Evolutionary conservation across 192 early-diverging fungal species (phyloP), one percentile per base, ranked within the genome.

Genomic region (Coemansia sp.): DNA sequence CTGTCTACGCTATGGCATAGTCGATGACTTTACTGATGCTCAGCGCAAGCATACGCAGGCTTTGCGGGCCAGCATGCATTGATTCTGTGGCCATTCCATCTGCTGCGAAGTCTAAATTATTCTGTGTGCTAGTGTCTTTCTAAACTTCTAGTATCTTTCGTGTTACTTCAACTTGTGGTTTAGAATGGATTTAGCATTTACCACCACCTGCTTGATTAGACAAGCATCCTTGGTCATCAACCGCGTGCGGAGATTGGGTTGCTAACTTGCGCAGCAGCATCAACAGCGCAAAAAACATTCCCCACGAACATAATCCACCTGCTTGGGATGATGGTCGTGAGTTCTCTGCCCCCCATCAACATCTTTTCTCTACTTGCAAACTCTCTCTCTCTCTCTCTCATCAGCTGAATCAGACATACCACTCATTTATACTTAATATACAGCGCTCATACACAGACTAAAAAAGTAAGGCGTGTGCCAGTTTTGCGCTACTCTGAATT

Each of bases 1-100:
- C 59, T 86, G 94, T 39, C 84, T 87, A 66, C 94, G 91, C 51
- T 98, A 95, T 75, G 95, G 95, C 71, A 93, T 98, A 56, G 82
- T 80, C 33, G 94, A 94, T 73, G 95, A 98, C 74, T 95, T 95
- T 84, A 92, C 93, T 9, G 92, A 90, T 5, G 94, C 94, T 63
- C 93, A 98, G 78, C 94, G 95, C 75, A 90, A 88, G 62, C 93
- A 95, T 76, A 87, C 90, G 50, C 70, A 76, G 56, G 84, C 79
- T 46, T 31, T 54, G 29, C 27, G 19, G 20, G 39, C 32, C 3
- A 3, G 11, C 19, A 5, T 24, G 23, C 3, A 39, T 64, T 7
- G 30, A 36, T 46, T 66, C 14, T 4, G 3, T 17, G 14, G 17
- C 3, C 39, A 46, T 46, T 14, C 17, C 39, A 27, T 27, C 27